These are phyloP conservation scores for Pinus tabuliformis DNA, from an alignment of 75 land plant species.

Conservation along the genomic window DNA sequence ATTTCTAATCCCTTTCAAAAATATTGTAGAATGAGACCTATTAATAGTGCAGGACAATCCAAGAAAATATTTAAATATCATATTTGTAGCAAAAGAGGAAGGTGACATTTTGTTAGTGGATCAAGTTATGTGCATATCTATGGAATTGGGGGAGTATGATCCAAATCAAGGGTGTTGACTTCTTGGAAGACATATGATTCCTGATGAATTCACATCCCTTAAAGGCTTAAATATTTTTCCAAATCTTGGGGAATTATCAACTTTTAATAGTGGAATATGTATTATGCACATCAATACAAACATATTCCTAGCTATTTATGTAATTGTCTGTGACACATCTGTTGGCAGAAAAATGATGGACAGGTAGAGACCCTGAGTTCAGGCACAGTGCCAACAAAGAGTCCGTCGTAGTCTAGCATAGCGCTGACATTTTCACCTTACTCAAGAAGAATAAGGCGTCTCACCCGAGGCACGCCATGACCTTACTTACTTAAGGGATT, in stretches of 20 bases:
- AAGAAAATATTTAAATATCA: no score
- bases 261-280: constrained; percentile 57
- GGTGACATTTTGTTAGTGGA: constrained; percentile 59
- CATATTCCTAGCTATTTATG: constrained; percentile 18
- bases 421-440: no score
- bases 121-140: constrained; percentile 41
- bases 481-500: no score
- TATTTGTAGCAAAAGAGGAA: constrained; percentile 14
- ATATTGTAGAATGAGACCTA: no score
- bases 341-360: no score
- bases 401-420: constrained; percentile 7
- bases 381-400: no score
- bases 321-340: constrained; percentile 38
- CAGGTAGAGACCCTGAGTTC: no score
- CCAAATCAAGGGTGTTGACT: constrained; percentile 11
- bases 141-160: constrained; percentile 59
- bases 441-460: no score
- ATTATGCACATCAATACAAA: constrained; percentile 32
- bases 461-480: no score
- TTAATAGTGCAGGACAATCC: no score
- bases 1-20: no score
- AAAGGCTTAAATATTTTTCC: constrained; percentile 31
- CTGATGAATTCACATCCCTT: constrained; percentile 36
- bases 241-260: constrained; percentile 51
- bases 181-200: constrained; percentile 71